These are phyloP conservation scores for Termitomyces sp. DNA, from an alignment of 768 basidiomycete genomes.

Conservation along the genomic window DNA sequence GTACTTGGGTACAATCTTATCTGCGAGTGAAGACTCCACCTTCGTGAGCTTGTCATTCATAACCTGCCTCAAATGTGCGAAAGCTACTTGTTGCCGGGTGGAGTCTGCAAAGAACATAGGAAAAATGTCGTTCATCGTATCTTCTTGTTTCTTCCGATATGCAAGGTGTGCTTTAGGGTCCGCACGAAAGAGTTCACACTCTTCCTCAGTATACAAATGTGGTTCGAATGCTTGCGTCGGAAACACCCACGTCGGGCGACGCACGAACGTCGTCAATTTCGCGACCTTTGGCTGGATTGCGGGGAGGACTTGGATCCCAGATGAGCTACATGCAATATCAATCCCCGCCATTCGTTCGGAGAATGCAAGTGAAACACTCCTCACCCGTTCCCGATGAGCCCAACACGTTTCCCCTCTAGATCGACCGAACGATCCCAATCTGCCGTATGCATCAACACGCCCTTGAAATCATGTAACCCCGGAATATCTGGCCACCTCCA, in stretches of 20 bases:
- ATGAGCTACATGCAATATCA: constrained; percentile 29
- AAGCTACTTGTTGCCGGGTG: constrained; percentile 26
- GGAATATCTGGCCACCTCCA: constrained; percentile 37
- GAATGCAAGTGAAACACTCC: no score
- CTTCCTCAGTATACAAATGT: constrained; percentile 35
- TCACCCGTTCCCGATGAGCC: constrained; percentile 36
- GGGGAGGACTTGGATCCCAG: constrained; percentile 30
- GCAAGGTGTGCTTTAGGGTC: constrained; percentile 35
- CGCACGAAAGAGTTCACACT: constrained; percentile 33
- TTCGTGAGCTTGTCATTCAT: constrained; percentile 41
- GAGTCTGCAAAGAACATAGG: constrained; percentile 27
- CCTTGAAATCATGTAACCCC: constrained; percentile 30
- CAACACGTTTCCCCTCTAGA: constrained; percentile 32
- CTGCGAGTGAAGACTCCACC: constrained; percentile 39
- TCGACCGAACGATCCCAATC: constrained; percentile 24
- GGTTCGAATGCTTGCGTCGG: constrained; percentile 23
- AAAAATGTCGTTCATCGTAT: constrained; percentile 31
- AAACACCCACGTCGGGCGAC: constrained; percentile 29
- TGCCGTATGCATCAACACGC: constrained; percentile 33
- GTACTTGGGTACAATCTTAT: constrained; percentile 33
- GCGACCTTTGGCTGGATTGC: constrained; percentile 30
- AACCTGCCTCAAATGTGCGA: constrained; percentile 21
- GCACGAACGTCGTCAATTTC: constrained; percentile 32
- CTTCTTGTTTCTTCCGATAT: constrained; percentile 41
- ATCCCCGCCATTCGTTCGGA: no score